Conservation (phyloP, 164 flowering plant species). For the Sedum album region DNA sequence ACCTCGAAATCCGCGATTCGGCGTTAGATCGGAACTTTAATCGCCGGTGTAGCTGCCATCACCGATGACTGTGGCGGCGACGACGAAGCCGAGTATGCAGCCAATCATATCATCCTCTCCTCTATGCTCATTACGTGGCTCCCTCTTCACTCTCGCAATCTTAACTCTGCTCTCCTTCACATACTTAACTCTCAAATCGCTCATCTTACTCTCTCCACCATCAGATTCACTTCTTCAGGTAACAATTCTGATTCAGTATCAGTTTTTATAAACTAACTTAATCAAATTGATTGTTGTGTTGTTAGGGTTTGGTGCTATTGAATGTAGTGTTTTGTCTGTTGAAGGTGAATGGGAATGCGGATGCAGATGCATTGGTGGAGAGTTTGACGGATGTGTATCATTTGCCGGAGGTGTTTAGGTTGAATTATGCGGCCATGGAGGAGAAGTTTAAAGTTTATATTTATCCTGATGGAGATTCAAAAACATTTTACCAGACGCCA, state of each 20-base stretch:
- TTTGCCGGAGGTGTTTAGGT: no score
- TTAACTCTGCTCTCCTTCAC: background rate
- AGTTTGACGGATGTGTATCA: no score
- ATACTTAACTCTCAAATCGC: background rate
- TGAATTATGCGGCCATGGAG: conserved; percentile 75
- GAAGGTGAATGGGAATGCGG: conserved; percentile 3
- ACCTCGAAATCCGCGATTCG: background rate
- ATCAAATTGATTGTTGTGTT: no score
- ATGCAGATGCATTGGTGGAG: conserved; percentile 25
- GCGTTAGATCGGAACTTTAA: background rate
- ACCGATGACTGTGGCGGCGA: background rate
- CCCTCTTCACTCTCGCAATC: background rate
- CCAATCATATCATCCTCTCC: background rate
- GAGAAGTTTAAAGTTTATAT: no score
- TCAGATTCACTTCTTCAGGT: background rate
- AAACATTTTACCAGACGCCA: no score
- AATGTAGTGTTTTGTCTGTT: no score
- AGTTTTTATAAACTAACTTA: no score
- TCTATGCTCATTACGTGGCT: background rate
- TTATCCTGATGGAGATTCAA: no score
- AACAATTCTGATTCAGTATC: background rate
- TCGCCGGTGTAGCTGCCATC: background rate
- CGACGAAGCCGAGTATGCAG: background rate
- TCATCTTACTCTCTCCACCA: background rate
- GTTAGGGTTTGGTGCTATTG: no score